These are phyloP conservation scores for Candolleomyces aberdarensis DNA, from an alignment of 768 basidiomycete species.

Conservation along the genomic window DNA sequence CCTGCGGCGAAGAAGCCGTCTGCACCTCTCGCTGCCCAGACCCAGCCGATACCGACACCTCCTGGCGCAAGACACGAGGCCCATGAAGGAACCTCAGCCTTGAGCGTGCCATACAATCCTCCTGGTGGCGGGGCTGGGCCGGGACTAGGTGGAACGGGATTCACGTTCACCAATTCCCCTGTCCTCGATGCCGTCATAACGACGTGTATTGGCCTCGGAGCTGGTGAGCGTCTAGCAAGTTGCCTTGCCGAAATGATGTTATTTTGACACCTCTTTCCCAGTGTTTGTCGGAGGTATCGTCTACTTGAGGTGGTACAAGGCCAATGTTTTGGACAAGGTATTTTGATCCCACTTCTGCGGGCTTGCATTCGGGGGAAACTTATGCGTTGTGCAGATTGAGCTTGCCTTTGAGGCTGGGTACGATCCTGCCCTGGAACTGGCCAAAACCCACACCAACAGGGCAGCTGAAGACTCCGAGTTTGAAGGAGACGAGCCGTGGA, in stretches of 20 bases:
- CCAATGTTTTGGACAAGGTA: slow-evolving; percentile 77
- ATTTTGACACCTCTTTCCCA: slow-evolving; percentile 21
- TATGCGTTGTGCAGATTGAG: slow-evolving; percentile 54
- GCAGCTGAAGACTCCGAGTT: slow-evolving; percentile 24
- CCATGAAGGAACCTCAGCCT: slow-evolving; percentile 36
- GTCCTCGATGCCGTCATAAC: slow-evolving; percentile 55
- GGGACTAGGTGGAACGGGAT: slow-evolving; percentile 29
- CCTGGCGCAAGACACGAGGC: slow-evolving; percentile 35
- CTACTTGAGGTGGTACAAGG: slow-evolving; percentile 81
- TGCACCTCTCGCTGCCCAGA: neutral
- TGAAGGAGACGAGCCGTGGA: slow-evolving; percentile 42
- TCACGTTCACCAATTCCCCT: slow-evolving; percentile 40
- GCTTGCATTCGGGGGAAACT: neutral
- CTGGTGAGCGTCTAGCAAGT: slow-evolving; percentile 36
- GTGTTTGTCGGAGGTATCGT: slow-evolving; percentile 70
- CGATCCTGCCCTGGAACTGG: slow-evolving; percentile 78
- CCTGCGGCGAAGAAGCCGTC: slow-evolving; percentile 9
- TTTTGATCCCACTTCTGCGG: neutral
- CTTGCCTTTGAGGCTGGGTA: slow-evolving; percentile 76
- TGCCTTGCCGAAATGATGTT: neutral
- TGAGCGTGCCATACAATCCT: slow-evolving; percentile 41
- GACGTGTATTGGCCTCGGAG: slow-evolving; percentile 56
- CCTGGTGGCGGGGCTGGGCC: slow-evolving; percentile 36
- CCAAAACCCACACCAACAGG: slow-evolving; percentile 40
- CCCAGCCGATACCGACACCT: slow-evolving; percentile 11